phyloP scores from a whole-genome alignment of 2,329 filamentous ascomycete species.

The Endothia cerciana region DNA sequence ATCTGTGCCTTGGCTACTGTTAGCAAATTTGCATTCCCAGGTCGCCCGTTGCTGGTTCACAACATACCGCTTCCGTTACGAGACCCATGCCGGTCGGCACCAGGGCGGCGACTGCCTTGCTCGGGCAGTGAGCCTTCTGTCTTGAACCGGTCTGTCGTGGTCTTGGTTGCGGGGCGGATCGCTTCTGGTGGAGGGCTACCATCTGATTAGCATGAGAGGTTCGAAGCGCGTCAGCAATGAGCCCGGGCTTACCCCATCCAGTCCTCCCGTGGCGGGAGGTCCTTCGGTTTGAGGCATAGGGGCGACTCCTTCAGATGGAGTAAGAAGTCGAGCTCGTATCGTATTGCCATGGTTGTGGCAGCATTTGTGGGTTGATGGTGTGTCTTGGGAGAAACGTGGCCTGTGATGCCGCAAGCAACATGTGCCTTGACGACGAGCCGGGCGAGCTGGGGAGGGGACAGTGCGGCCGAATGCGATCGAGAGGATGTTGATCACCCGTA shows the following conservation, averaged over 20 bases:
- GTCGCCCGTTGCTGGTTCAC: background rate
- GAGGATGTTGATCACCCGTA: constrained; percentile 12
- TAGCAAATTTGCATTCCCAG: constrained; percentile 17
- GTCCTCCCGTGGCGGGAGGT: constrained; percentile 82
- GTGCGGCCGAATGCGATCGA: background rate
- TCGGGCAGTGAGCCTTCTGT: constrained; percentile 50
- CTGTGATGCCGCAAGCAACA: constrained; percentile 14
- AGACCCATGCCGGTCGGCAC: constrained; percentile 56
- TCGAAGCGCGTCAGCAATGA: constrained; percentile 12
- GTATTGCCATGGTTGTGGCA: constrained; percentile 51
- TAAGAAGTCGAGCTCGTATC: constrained; percentile 79
- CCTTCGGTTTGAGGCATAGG: constrained; percentile 77
- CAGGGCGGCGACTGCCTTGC: constrained; percentile 55
- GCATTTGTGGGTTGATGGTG: constrained; percentile 11
- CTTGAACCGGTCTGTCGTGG: constrained; percentile 48
- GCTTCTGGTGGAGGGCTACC: constrained; percentile 50
- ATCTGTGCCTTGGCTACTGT: constrained; percentile 62
- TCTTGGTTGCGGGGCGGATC: constrained; percentile 50
- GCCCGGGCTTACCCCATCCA: constrained; percentile 84
- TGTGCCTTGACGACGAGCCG: background rate
- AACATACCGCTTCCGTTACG: constrained; percentile 62
- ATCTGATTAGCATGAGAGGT: constrained; percentile 21
- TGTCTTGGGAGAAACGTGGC: background rate
- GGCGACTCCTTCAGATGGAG: constrained; percentile 79
- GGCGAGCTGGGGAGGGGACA: constrained; percentile 3